A percentile compares a stretch with the other conserved stretches of the same genome.
These are phyloP conservation scores for Syncephalastrum contaminatum DNA, from an alignment of 371 early-diverging fungal genomes.

Conservation along the genomic window DNA sequence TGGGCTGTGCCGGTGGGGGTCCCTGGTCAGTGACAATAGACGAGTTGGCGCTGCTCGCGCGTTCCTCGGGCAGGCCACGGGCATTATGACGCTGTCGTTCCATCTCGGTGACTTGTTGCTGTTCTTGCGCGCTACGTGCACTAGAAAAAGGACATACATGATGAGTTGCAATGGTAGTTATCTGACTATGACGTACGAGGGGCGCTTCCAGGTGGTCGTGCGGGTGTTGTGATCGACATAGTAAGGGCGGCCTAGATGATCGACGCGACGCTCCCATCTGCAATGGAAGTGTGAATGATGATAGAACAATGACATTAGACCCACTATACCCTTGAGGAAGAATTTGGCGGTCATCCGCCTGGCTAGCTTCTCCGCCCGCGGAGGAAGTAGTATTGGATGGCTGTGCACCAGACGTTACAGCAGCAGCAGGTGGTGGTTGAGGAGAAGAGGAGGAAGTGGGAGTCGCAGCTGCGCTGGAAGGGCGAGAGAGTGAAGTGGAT, in stretches of 20 bases:
- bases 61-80: conserved; percentile 75
- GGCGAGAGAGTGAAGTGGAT: conserved; percentile 15
- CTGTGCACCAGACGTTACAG: conserved; percentile 10
- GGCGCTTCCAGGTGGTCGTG: conserved; percentile 73
- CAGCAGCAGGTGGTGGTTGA: conserved; percentile 16
- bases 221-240: conserved; percentile 75
- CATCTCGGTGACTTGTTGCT: conserved; percentile 60
- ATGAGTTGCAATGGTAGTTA: too few relatives aligned
- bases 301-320: conserved; percentile 15
- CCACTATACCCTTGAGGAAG: conserved; percentile 65
- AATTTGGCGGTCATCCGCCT: conserved; percentile 45
- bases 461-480: conserved; percentile 15
- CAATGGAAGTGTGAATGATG: neutral
- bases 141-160: conserved; percentile 21
- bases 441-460: too few relatives aligned
- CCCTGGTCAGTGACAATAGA: too few relatives aligned
- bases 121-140: conserved; percentile 47
- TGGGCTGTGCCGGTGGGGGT: too few relatives aligned
- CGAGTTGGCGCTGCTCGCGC: conserved; percentile 22
- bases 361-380: conserved; percentile 14
- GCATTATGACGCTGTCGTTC: conserved; percentile 79
- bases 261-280: conserved; percentile 74
- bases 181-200: conserved; percentile 33
- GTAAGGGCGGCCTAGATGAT: conserved; percentile 67
- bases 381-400: conserved; percentile 9